A percentile compares a stretch with the other conserved stretches of the same genome.
Conservation (phyloP, 228 moss, liverwort and hornwort species). For the Sphagnum fallax region DNA sequence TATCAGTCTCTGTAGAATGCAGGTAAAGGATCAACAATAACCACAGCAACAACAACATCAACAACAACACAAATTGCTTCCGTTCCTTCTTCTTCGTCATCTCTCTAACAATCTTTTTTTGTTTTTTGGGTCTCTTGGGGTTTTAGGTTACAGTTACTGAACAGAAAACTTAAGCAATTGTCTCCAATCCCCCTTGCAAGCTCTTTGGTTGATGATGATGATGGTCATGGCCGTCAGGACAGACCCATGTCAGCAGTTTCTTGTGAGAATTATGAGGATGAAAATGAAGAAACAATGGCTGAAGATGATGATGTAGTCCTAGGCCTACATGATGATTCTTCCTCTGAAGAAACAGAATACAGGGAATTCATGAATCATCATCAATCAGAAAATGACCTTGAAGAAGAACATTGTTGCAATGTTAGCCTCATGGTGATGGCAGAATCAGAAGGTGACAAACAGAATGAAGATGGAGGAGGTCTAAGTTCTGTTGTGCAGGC, state of each 20-base stretch:
- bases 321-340: not conserved
- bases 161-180: not conserved
- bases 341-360: not conserved
- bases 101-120: not conserved
- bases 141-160: not conserved
- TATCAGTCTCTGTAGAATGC: not conserved
- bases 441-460: not conserved
- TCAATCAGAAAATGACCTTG: too few relatives aligned
- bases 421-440: not conserved
- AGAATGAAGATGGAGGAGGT: not conserved
- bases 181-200: not conserved
- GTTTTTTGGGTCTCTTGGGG: not conserved
- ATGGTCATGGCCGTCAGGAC: not conserved
- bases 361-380: too few relatives aligned
- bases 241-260: too few relatives aligned
- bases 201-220: not conserved
- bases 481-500: too few relatives aligned
- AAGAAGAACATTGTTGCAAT: not conserved
- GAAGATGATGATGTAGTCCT: not conserved
- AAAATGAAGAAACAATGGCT: not conserved
- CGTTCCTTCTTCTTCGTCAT: not conserved
- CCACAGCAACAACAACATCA: not conserved
- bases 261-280: not conserved
- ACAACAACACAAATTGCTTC: not conserved
- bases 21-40: not conserved